Base-by-base conservation (phyloP, 345 rosid genomes). In the Chamaenerion angustifolium region DNA sequence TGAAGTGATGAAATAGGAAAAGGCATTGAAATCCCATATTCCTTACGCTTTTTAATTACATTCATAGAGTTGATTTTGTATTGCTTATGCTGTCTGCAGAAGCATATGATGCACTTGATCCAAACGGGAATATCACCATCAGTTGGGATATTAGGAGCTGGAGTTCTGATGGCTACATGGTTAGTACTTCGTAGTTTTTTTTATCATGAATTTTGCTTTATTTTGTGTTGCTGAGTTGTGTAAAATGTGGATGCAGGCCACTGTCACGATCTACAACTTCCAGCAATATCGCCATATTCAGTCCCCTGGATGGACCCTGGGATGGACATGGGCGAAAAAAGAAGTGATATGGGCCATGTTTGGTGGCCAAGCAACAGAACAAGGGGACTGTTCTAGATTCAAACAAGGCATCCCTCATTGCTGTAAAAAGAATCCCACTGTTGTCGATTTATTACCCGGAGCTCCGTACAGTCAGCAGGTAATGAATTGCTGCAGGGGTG, bases 91-190 rank as follows among this genome's bases (percentile, higher is more conserved):
- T 1, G 25, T 9, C 54, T 52, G 44, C 77, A 79, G 93, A 76
- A 66, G 88, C 95, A 35, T 90, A 83, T 56, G 98, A 86, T 77
- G 71, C 92, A 31, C 83, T 90, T 64, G 95, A 86, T 63, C 98
- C 98, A 48, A 71, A 27, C 58, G 95, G 92, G 46, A 89, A 90
- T 60, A 81, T 90, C 75, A 90, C 98, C 35, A 76, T 86, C 63
- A 89, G 74, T 71, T 90, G 95, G 98, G 98, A 90, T 64, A 52
- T 90, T 49, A 73, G 65, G 50, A 76, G 56, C 71, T 90, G 95
- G 98, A 71, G 78, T 57, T 27, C 86, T 55, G 95, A 86, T 76
- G 98, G 98, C 55, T 89, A 89, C 63, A 68, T 71, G 35, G 98
- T 86, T 65, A 79, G 81, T 70, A 46, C 45, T 42, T 2, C 2